Percentiles rank a stretch among this genome's conserved stretches.
phyloP scores from a whole-genome alignment of 768 basidiomycete genomes.

The Coprinellus micaceus region DNA sequence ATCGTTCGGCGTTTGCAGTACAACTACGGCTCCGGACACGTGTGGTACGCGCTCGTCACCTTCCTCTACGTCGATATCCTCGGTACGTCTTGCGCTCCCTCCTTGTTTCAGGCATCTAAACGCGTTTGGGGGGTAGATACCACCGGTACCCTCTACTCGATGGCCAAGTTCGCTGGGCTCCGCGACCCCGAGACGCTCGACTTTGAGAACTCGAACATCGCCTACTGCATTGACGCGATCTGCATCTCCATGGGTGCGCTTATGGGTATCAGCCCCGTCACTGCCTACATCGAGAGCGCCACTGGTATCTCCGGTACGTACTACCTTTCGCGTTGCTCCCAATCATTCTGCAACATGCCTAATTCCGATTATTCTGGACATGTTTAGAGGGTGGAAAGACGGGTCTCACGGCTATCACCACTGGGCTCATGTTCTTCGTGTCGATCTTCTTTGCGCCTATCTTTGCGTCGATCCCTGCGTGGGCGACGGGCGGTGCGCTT shows the following conservation, averaged over 20 bases:
- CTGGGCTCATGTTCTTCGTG: slow-evolving; percentile 74
- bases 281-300: slow-evolving; percentile 79
- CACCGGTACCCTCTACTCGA: slow-evolving; percentile 78
- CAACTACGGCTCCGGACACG: slow-evolving; percentile 46
- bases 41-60: slow-evolving; percentile 86
- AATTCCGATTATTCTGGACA: too few relatives aligned
- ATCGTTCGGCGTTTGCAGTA: too few relatives aligned
- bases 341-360: too few relatives aligned
- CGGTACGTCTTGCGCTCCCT: slow-evolving; percentile 38
- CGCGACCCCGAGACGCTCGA: slow-evolving; percentile 82
- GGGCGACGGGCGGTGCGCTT: slow-evolving; percentile 85
- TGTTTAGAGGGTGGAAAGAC: slow-evolving; percentile 92
- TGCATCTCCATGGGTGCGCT: slow-evolving; percentile 78
- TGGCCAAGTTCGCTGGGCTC: slow-evolving; percentile 89
- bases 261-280: slow-evolving; percentile 77
- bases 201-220: slow-evolving; percentile 79
- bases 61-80: slow-evolving; percentile 89
- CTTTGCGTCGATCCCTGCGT: slow-evolving; percentile 81
- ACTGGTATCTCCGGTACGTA: slow-evolving; percentile 69
- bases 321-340: too few relatives aligned
- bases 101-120: not conserved
- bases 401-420: slow-evolving; percentile 72
- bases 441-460: slow-evolving; percentile 87
- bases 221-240: slow-evolving; percentile 82
- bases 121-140: slow-evolving; percentile 34